These are phyloP conservation scores for Hamamelis virginiana DNA, from an alignment of 164 flowering plant species.

Conservation along the genomic window DNA sequence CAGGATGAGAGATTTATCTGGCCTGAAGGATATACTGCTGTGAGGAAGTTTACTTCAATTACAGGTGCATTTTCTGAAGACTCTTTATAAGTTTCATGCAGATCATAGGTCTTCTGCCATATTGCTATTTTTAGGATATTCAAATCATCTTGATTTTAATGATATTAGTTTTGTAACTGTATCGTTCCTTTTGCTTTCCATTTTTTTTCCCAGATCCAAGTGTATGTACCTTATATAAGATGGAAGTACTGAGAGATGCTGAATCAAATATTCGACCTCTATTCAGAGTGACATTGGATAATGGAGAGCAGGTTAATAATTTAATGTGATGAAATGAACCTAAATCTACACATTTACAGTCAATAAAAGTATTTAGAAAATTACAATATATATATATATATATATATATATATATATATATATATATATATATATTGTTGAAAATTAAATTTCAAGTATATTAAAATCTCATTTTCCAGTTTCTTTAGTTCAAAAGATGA, in stretches of 20 bases:
- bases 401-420: too few species aligned
- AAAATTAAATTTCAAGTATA: too few species aligned
- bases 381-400: too few species aligned
- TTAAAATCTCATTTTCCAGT: too few species aligned
- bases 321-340: neutral
- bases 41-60: conserved; percentile 58
- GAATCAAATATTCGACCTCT: conserved; percentile 57
- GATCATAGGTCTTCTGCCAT: too few species aligned
- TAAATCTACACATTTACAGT: neutral
- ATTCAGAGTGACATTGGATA: conserved; percentile 68
- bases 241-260: conserved; percentile 78
- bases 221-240: conserved; percentile 43
- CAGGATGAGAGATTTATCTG: conserved; percentile 49
- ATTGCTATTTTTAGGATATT: too few species aligned
- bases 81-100: neutral
- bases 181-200: neutral
- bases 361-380: too few species aligned
- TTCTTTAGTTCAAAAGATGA: too few species aligned
- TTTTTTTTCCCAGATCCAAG: conserved; percentile 42
- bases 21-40: conserved; percentile 79
- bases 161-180: neutral
- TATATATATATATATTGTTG: too few species aligned
- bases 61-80: conserved; percentile 33
- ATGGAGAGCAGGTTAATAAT: conserved; percentile 64
- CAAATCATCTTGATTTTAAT: neutral